Percentiles rank a stretch among this genome's conserved stretches.
phyloP scores from a whole-genome alignment of 495 filamentous ascomycete genomes.

The Acidiella bohemica region DNA sequence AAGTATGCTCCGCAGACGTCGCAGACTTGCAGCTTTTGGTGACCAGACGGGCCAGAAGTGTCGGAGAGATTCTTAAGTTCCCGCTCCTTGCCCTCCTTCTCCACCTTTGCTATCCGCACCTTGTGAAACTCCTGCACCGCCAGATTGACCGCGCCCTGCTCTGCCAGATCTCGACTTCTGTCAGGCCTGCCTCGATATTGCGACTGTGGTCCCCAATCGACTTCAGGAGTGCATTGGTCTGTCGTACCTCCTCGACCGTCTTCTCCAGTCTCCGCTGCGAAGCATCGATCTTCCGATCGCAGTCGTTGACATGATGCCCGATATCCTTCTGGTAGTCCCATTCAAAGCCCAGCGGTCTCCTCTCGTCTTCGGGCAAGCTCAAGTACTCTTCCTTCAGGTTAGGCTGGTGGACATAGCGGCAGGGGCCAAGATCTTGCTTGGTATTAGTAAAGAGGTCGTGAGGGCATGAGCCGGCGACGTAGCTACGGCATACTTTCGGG shows the following conservation, averaged over 20 bases:
- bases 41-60: slow-evolving; percentile 78
- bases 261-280: slow-evolving; percentile 89
- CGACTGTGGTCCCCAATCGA: slow-evolving; percentile 68
- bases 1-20: slow-evolving; percentile 96
- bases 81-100: slow-evolving; percentile 72
- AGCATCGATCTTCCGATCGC: slow-evolving; percentile 82
- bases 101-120: slow-evolving; percentile 61
- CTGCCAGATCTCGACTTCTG: slow-evolving; percentile 80
- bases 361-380: slow-evolving; percentile 47
- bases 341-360: slow-evolving; percentile 74
- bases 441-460: slow-evolving; percentile 99
- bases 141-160: slow-evolving; percentile 62
- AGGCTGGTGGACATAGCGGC: slow-evolving; percentile 81
- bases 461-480: slow-evolving; percentile 85
- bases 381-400: slow-evolving; percentile 81
- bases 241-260: slow-evolving; percentile 91
- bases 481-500: slow-evolving; percentile 87
- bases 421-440: slow-evolving; percentile 89
- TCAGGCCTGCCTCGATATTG: slow-evolving; percentile 67
- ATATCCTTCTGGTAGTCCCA: slow-evolving; percentile 95
- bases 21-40: slow-evolving; percentile 97
- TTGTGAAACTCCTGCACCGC: slow-evolving; percentile 80
- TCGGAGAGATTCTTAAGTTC: slow-evolving; percentile 87
- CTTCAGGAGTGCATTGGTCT: slow-evolving; percentile 91
- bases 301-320: slow-evolving; percentile 89